Percentiles rank a stretch among this genome's conserved stretches.
Conservation (phyloP, 768 basidiomycete genomes). For the Leccinum sublutescens region DNA sequence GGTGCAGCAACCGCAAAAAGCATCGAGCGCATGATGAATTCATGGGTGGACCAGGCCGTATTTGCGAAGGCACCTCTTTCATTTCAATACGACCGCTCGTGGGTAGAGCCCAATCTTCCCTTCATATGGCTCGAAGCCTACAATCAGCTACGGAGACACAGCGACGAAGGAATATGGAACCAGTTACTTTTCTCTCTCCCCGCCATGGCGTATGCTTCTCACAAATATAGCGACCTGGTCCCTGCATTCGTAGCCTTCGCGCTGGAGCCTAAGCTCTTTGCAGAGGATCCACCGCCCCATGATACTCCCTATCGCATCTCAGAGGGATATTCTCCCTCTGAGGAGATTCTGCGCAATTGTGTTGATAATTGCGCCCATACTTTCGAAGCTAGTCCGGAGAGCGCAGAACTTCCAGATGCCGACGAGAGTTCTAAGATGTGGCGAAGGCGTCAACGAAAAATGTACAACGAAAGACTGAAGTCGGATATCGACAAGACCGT, state of each 20-base stretch:
- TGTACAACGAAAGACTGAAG: conserved; percentile 7
- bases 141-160: conserved; percentile 20
- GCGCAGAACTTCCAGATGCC: not conserved
- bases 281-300: conserved; percentile 17
- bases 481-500: conserved; percentile 6
- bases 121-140: conserved; percentile 31
- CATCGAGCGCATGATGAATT: conserved; percentile 9
- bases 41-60: conserved; percentile 2
- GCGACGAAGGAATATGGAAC: conserved; percentile 9
- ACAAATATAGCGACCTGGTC: conserved; percentile 14
- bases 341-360: not conserved
- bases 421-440: conserved; percentile 3
- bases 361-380: not conserved
- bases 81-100: conserved; percentile 28
- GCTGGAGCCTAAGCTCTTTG: conserved; percentile 6
- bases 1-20: not conserved
- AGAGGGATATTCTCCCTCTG: conserved; percentile 8
- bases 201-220: conserved; percentile 31
- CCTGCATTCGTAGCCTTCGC: conserved; percentile 34
- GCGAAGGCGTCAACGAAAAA: conserved; percentile 4
- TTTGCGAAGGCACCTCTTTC: conserved; percentile 2
- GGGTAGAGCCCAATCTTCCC: conserved; percentile 24
- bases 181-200: conserved; percentile 33
- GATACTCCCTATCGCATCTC: conserved; percentile 10
- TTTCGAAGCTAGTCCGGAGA: conserved; percentile 19